Evolutionary conservation across 768 basidiomycete species (phyloP), one percentile per base, ranked within the genome.

Genomic region (Udeniomyces megalosporus): DNA sequence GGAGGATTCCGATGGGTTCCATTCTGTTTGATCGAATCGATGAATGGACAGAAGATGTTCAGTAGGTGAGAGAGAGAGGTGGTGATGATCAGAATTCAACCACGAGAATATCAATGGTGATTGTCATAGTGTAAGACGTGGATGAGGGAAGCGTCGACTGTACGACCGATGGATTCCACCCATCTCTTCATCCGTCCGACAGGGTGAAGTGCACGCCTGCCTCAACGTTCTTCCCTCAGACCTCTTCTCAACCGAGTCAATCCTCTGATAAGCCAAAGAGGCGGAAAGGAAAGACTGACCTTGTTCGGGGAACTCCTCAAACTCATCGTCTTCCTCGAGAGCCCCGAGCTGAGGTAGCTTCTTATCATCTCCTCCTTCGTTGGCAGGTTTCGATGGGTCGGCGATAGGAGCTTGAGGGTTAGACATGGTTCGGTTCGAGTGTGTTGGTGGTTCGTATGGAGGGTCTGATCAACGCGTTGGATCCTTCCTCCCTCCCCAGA

Each of bases 251-350:
- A 47, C 20, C 46, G 20, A 15, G 24, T 15, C 6, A 47, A 20
- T n/a, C n/a, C n/a, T n/a, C n/a, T n/a, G n/a, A 17, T 42, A 8
- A 42, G 38, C 17, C 38, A 17, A 42, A 42, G 38, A 42, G 17
- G 38, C 8, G 8, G 38, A 42, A 42, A 42, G 38, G 38, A 8
- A 42, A 42, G 38, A 70, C 73, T 60, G 54, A 74, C 74, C 69
- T 35, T 65, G 58, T 24, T 65, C 50, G 26, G 63, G 51, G 34
- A 65, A 65, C 63, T 65, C 63, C 35, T 75, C 91, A 69, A 96
- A 96, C 76, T 96, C 91, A 72, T 96, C 91, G 72, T 96, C 91
- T 72, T 96, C 91, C 70, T 96, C 91, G 7, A 96, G 76, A n/a
- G 90, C 84, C 46, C 90, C 88, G 0, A 93, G 80, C 69, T 85